Evolutionary conservation across 257 asterid genomes (phyloP).

Genomic region (Schizonepeta tenuifolia): DNA sequence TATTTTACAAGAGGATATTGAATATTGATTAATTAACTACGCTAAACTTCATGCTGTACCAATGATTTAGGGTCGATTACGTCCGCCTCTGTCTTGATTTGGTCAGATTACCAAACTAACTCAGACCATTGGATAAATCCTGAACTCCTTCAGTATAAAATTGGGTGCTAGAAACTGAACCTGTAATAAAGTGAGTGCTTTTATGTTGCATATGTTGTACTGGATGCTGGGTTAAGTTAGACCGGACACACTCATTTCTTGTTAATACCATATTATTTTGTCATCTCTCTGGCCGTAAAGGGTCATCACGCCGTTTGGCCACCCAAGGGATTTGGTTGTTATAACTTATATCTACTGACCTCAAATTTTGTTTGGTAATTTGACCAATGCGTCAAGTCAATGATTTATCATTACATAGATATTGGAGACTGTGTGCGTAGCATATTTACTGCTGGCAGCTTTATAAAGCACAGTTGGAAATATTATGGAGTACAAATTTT

Average conservation of each 20-base stretch:
- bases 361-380: not conserved
- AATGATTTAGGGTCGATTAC: not conserved
- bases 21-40: not conserved
- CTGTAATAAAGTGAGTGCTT: not conserved
- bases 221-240: not conserved
- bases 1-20: slow-evolving; percentile 21
- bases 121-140: not conserved
- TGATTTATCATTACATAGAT: slow-evolving; percentile 15
- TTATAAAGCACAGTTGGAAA: not conserved
- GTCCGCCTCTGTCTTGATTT: not conserved
- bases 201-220: not conserved
- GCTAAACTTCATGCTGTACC: not conserved
- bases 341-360: not conserved
- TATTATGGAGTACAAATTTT: not conserved
- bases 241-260: not conserved
- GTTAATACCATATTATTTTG: not conserved
- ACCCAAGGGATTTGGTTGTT: not conserved
- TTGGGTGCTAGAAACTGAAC: not conserved
- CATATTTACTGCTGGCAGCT: slow-evolving; percentile 9
- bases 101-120: not conserved
- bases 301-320: not conserved
- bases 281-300: not conserved
- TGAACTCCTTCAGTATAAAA: not conserved
- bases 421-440: not conserved
- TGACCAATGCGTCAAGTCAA: not conserved